These are phyloP conservation scores for Entonaema liquescens DNA, from an alignment of 495 filamentous ascomycete species.

Conservation along the genomic window DNA sequence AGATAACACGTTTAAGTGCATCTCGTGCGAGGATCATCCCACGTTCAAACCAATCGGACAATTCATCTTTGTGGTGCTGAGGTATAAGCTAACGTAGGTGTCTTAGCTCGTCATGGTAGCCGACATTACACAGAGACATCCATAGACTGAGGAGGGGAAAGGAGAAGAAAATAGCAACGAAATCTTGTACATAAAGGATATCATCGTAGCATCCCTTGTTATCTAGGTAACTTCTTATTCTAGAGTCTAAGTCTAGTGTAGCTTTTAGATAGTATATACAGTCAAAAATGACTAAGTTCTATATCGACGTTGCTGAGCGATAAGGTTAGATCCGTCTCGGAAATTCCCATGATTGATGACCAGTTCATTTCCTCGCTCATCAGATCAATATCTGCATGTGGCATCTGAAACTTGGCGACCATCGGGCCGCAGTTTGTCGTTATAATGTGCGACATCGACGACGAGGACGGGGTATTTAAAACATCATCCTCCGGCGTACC, in stretches of 20 bases:
- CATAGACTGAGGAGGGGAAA: background rate
- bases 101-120: background rate
- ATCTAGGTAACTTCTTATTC: background rate
- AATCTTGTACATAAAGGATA: background rate
- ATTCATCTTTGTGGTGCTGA: background rate
- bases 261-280: background rate
- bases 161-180: background rate
- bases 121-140: background rate
- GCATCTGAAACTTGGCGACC: background rate
- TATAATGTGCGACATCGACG: background rate
- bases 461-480: background rate
- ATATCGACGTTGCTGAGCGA: conserved; percentile 5
- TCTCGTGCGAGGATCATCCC: background rate
- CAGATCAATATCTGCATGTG: background rate
- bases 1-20: background rate
- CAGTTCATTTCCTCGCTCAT: conserved; percentile 1
- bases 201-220: background rate
- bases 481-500: background rate
- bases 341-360: conserved; percentile 4
- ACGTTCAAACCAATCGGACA: background rate
- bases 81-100: background rate
- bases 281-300: background rate
- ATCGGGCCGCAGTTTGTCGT: background rate
- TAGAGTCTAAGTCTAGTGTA: background rate
- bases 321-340: background rate